Base-by-base conservation (phyloP, 2,329 filamentous ascomycete genomes). In the Pseudocercospora musae region DNA sequence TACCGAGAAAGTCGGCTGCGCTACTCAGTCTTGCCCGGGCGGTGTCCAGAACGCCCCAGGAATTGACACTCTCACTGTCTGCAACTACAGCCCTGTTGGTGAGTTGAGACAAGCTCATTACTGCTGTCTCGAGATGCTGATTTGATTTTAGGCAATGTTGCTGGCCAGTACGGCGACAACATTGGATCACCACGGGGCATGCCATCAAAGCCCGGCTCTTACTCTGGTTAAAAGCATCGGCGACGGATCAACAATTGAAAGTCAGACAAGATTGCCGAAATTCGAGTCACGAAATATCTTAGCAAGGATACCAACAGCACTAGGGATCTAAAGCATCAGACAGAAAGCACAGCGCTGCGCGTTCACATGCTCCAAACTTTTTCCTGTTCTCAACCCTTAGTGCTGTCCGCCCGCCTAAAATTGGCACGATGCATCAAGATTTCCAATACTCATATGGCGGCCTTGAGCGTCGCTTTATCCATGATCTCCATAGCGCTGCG, bases 11-110 rank as follows among this genome's bases (percentile, higher is more conserved):
- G 78, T 92, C 50, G 89, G 88, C 67, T 92, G 89, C 73, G 81
- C 80, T 54, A 83, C 79, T 33, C 73, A 79, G 59, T 77, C 80
- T 73, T 90, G 88, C 76, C 69, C 75, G 9, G 79, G 81, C 55
- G 57, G 48, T 25, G 72, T 82, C 52, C 73, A 72, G 62, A 78
- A 78, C 63, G 75, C 74, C 53, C 76, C 74, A 57, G 71, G 73
- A 57, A 66, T 76, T 25, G 62, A 49, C 77, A 85, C n/a, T 86
- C 90, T 85, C 80, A 92, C 89, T 23, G 91, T 95, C 70, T 96
- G 91, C 87, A 93, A 96, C 84, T 96, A 96, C 80, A 80, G 78
- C 68, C 84, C 87, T 65, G 78, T 86, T 63, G 91, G 90, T 89
- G 85, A 77, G 85, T n/a, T 60, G 2, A 1, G 29, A 48, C 18